These are phyloP conservation scores for Gossypium turneri DNA, from an alignment of 345 rosid species.

Conservation along the genomic window DNA sequence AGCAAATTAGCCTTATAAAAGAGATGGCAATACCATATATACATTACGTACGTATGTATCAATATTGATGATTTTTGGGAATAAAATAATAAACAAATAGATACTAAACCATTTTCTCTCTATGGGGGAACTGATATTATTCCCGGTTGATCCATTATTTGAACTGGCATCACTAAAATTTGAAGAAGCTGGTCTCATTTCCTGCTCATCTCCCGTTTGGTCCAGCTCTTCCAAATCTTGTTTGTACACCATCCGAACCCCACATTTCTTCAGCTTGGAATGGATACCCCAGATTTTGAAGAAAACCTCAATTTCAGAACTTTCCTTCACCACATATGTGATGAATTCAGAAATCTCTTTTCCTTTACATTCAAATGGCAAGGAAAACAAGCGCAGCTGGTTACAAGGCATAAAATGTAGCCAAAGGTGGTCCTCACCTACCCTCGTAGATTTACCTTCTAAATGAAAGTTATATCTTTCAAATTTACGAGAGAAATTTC, in stretches of 20 bases:
- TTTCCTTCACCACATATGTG: background rate
- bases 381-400: background rate
- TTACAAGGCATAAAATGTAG: background rate
- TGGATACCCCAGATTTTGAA: background rate
- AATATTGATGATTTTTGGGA: background rate
- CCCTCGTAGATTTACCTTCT: accelerated
- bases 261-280: background rate
- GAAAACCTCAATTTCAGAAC: background rate
- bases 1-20: background rate
- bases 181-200: background rate
- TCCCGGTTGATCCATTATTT: too few species aligned
- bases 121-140: background rate
- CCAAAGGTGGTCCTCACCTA: background rate
- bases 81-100: background rate
- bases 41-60: background rate
- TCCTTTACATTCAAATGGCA: background rate
- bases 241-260: background rate
- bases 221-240: background rate
- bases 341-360: background rate
- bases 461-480: accelerated
- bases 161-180: background rate
- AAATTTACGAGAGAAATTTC: background rate
- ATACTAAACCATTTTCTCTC: background rate
- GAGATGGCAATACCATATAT: background rate
- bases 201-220: background rate